Evolutionary conservation across 176 grass and related monocot species (phyloP), one percentile per base, ranked within the genome.

Genomic region (Cenchrus purpureus): DNA sequence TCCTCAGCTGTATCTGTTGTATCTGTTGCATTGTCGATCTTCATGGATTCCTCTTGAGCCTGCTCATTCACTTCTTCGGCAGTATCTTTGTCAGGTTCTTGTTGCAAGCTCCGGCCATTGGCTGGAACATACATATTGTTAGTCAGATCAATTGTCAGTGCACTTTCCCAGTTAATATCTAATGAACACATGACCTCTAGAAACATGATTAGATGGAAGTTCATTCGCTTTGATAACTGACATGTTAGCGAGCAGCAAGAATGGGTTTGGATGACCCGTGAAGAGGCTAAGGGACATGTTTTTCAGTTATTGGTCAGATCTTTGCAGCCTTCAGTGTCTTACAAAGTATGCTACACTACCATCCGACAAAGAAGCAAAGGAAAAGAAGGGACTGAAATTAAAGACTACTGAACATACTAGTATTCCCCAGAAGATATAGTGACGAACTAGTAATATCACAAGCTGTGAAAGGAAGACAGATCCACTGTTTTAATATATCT

Each of bases 91-190:
- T 57, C 77, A 64, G 83, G 63, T 69, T 79, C 91, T 68, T 92
- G 75, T 86, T 90, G 83, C 82, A 86, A 86, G 76, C 73, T 92
- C 80, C 94, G 89, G 76, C 84, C 87, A 80, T 88, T 87, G 66
- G 87, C 88, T 87, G 91, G 70, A 77, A 86, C 84, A 73, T 76
- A 87, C 74, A 79, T 45, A 85, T 89, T 73, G 82, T 65, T 80
- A 81, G 73, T 92, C 76, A 85, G 84, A 89, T 42, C 22, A 86
- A 65, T 45, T 65, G 69, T 68, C 57, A 71, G 79, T 43, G 49
- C 20, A 73, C 59, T 74, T 82, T 44, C 14, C 75, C 82, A 73
- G 44, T 59, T 79, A 84, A 90, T 78, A 86, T 90, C 78, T 57
- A 82, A 80, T 74, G 50, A 46, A 85, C 29, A 88, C 44, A 52